Conservation (phyloP, 2,329 filamentous ascomycete genomes). For the Hymenoscyphus occultus region DNA sequence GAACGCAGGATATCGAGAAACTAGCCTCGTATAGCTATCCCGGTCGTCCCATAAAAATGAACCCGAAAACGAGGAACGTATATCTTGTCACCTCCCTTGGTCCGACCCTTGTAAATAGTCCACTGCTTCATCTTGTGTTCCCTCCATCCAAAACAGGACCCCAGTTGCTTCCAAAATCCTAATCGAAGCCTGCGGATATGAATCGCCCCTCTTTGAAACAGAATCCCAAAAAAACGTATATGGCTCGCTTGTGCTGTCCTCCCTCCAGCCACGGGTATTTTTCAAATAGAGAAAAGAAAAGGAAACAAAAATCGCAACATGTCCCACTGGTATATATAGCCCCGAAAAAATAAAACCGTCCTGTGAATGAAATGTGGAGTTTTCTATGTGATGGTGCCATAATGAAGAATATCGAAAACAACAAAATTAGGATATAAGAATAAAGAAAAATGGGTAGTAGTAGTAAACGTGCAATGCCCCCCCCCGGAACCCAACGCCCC, state of each 20-base stretch:
- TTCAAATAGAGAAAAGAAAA: not conserved
- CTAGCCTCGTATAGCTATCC: not conserved
- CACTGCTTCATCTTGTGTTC: not conserved
- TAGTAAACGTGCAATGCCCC: conserved; percentile 14
- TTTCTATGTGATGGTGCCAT: conserved; percentile 1
- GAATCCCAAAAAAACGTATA: not conserved
- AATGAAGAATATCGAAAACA: not conserved
- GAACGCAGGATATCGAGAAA: not conserved
- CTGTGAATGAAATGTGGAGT: not conserved
- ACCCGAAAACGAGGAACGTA: not conserved
- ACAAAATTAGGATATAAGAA: conserved; percentile 6
- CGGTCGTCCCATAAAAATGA: not conserved
- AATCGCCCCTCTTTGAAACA: not conserved
- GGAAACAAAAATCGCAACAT: conserved; percentile 8
- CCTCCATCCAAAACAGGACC: not conserved
- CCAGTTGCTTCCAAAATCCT: not conserved
- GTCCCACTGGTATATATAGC: conserved; percentile 2
- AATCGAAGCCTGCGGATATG: not conserved
- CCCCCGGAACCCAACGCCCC: conserved; percentile 19
- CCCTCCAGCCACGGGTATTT: not conserved
- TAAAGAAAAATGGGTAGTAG: not conserved
- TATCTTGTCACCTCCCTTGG: not conserved
- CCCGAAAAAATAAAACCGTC: not conserved
- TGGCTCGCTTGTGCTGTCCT: not conserved
- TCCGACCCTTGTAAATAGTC: not conserved